phyloP scores from a whole-genome alignment of 805 yeast species.

The Brettanomyces sp. region DNA sequence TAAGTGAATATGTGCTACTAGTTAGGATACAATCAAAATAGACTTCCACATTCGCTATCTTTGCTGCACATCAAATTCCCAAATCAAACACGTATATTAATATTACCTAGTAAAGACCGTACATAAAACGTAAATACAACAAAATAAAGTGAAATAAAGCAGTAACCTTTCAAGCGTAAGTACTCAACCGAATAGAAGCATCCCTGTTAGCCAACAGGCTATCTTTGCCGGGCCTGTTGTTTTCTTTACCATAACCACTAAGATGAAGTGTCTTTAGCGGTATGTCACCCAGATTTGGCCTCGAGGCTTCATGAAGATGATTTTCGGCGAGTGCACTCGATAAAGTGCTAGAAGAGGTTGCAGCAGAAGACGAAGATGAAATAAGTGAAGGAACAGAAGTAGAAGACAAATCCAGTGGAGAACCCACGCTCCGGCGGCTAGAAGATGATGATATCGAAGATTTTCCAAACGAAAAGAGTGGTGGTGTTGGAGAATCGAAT shows the following conservation, averaged over 20 bases:
- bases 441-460: neutral
- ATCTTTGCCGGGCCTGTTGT: neutral
- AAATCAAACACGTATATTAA: no score
- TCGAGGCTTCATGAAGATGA: neutral
- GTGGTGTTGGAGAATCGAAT: slow-evolving; percentile 1
- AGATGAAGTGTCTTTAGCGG: slow-evolving; percentile 1
- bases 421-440: neutral
- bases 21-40: no score
- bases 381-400: slow-evolving; percentile 1
- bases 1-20: no score
- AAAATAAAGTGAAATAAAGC: no score
- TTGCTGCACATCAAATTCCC: no score
- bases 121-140: no score
- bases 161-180: no score
- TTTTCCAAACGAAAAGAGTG: slow-evolving; percentile 1
- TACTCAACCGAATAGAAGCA: no score
- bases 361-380: neutral
- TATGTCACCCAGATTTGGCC: neutral
- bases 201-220: neutral
- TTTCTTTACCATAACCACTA: neutral
- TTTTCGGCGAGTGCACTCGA: neutral
- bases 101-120: no score
- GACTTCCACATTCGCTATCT: no score
- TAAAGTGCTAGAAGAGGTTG: neutral
- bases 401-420: neutral